phyloP scores from a whole-genome alignment of 306 rosid genomes.

The Geum urbanum region DNA sequence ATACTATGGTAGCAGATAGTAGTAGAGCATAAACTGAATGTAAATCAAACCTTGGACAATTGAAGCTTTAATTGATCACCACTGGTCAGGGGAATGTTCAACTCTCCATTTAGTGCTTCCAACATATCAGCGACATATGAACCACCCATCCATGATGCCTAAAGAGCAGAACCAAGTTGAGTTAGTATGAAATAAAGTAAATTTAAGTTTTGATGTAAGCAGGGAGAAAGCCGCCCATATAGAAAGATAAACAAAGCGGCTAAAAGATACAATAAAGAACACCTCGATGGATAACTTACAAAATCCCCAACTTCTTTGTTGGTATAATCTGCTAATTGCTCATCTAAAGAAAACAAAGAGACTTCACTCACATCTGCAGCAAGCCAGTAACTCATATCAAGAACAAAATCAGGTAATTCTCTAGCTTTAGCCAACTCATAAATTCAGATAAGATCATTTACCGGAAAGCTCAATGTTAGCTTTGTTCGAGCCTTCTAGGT shows the following conservation, averaged over 20 bases:
- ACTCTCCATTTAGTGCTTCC: constrained; percentile 64
- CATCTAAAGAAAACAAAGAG: constrained; percentile 68
- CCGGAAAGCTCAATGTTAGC: constrained; percentile 76
- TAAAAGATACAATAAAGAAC: not conserved
- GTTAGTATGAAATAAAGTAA: not conserved
- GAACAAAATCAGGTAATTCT: not conserved
- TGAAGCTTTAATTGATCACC: constrained; percentile 52
- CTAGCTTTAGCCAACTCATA: not conserved
- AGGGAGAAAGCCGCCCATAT: constrained; percentile 10
- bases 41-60: constrained; percentile 61
- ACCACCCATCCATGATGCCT: constrained; percentile 91
- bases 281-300: constrained; percentile 51
- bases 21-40: not conserved
- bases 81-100: constrained; percentile 57
- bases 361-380: constrained; percentile 61
- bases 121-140: constrained; percentile 52
- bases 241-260: not conserved
- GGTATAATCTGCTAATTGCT: constrained; percentile 42
- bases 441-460: constrained; percentile 14
- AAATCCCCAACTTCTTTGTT: constrained; percentile 55
- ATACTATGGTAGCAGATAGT: not conserved
- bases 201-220: constrained; percentile 11
- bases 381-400: constrained; percentile 14
- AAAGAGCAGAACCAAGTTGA: constrained; percentile 9
- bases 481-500: constrained; percentile 40